These are phyloP conservation scores for Tetrapisispora taiwanensis DNA, from an alignment of 805 yeast genomes.

Conservation along the genomic window DNA sequence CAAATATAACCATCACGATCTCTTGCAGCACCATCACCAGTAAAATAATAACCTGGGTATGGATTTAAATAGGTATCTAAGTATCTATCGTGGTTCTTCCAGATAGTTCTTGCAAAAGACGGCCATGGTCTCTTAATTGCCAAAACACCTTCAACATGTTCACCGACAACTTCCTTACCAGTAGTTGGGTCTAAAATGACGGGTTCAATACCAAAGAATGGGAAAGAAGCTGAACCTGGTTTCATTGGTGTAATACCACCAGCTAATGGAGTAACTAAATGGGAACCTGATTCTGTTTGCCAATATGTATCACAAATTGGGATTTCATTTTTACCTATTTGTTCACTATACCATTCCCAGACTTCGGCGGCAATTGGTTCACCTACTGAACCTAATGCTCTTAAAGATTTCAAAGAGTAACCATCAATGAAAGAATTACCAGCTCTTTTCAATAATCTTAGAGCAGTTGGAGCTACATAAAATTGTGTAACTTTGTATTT, in stretches of 20 bases:
- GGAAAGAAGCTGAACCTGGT: conserved; percentile 79
- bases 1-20: conserved; percentile 78
- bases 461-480: conserved; percentile 78
- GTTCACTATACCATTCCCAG: conserved; percentile 78
- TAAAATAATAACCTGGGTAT: conserved; percentile 72
- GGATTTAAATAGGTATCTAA: conserved; percentile 77
- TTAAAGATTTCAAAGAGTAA: conserved; percentile 51
- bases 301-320: conserved; percentile 78
- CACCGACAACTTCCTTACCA: conserved; percentile 58
- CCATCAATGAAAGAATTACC: conserved; percentile 55
- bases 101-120: conserved; percentile 73
- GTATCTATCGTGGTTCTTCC: conserved; percentile 65
- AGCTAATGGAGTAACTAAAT: conserved; percentile 67
- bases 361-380: conserved; percentile 80
- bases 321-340: conserved; percentile 59
- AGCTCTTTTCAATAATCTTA: conserved; percentile 64
- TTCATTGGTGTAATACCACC: conserved; percentile 69
- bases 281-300: conserved; percentile 85
- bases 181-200: conserved; percentile 63
- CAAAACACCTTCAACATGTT: conserved; percentile 72
- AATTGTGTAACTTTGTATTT: conserved; percentile 65
- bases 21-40: conserved; percentile 86
- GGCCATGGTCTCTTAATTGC: conserved; percentile 74
- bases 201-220: conserved; percentile 73
- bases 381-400: conserved; percentile 75